Percentiles rank a stretch among this genome's conserved stretches.
Conservation (phyloP, 495 filamentous ascomycete genomes). For the Cercophora scortea region DNA sequence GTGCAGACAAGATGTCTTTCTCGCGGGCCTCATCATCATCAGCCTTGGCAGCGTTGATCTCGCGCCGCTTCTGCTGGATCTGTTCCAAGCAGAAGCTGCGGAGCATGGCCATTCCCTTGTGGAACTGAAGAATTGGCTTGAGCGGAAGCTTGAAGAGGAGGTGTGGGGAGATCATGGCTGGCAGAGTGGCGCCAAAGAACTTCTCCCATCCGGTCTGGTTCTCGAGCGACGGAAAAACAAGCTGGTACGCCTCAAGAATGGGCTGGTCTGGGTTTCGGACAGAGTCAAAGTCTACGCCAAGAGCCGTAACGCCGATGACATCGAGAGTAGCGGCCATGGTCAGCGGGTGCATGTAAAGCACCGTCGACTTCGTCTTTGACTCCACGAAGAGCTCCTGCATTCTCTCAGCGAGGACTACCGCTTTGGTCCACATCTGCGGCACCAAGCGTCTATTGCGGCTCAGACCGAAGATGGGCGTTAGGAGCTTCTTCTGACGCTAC, state of each 20-base stretch:
- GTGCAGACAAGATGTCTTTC: background rate
- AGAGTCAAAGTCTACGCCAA: background rate
- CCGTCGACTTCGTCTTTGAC: background rate
- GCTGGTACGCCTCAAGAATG: background rate
- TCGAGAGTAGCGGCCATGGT: background rate
- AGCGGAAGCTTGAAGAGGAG: background rate
- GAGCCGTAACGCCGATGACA: background rate
- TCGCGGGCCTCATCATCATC: background rate
- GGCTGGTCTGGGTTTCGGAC: background rate
- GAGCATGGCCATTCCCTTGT: background rate
- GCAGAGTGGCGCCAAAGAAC: background rate
- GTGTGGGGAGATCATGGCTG: background rate
- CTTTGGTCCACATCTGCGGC: background rate
- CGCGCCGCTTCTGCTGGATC: background rate
- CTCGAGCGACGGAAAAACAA: background rate
- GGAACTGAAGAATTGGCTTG: background rate
- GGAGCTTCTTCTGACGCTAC: background rate
- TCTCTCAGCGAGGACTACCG: background rate
- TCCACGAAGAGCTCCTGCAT: background rate
- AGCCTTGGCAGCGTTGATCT: constrained; percentile 1
- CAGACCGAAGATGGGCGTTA: background rate
- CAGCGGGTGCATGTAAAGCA: background rate
- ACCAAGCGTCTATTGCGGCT: background rate
- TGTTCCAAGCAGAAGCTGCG: background rate
- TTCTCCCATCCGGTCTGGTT: background rate